A percentile compares a stretch with the other conserved stretches of the same genome.
Evolutionary conservation across 2,329 filamentous ascomycete species (phyloP).

Genomic region (Xylaria multiplex): DNA sequence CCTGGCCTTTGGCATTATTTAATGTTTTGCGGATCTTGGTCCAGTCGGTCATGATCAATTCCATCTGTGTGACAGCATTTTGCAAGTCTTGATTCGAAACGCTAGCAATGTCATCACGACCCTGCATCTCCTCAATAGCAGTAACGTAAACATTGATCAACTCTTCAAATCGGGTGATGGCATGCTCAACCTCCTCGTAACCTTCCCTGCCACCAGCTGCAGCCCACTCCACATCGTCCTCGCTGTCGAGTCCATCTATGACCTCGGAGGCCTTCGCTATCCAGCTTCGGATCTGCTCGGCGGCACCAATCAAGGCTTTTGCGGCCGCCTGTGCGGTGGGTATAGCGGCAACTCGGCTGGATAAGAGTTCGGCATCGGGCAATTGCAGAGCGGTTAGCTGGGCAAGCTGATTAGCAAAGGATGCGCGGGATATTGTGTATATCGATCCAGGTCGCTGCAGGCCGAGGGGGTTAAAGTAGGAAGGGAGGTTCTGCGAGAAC

Average conservation of each 20-base stretch:
- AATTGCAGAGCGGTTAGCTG: slow-evolving; percentile 91
- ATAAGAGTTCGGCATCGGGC: slow-evolving; percentile 84
- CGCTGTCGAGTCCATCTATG: slow-evolving; percentile 86
- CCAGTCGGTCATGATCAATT: slow-evolving; percentile 86
- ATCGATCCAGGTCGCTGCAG: slow-evolving; percentile 82
- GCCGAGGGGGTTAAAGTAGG: slow-evolving; percentile 74
- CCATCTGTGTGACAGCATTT: slow-evolving; percentile 86
- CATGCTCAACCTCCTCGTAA: slow-evolving; percentile 75
- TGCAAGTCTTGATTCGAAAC: slow-evolving; percentile 78
- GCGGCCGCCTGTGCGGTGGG: slow-evolving; percentile 86
- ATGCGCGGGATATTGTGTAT: slow-evolving; percentile 90
- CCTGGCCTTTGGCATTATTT: slow-evolving; percentile 84
- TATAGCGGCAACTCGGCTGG: slow-evolving; percentile 84
- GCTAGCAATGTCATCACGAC: slow-evolving; percentile 76
- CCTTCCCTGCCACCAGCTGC: slow-evolving; percentile 86
- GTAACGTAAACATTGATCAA: slow-evolving; percentile 92
- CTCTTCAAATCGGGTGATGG: slow-evolving; percentile 85
- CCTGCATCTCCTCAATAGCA: slow-evolving; percentile 92
- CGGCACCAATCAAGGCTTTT: slow-evolving; percentile 83
- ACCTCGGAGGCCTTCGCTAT: slow-evolving; percentile 92
- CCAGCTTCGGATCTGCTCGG: slow-evolving; percentile 93
- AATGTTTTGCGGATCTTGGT: slow-evolving; percentile 80
- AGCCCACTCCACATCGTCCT: slow-evolving; percentile 98
- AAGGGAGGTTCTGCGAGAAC: slow-evolving; percentile 62
- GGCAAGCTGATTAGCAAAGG: slow-evolving; percentile 91